phyloP scores from a whole-genome alignment of 2,329 filamentous ascomycete species.

The Metarhizium anisopliae region DNA sequence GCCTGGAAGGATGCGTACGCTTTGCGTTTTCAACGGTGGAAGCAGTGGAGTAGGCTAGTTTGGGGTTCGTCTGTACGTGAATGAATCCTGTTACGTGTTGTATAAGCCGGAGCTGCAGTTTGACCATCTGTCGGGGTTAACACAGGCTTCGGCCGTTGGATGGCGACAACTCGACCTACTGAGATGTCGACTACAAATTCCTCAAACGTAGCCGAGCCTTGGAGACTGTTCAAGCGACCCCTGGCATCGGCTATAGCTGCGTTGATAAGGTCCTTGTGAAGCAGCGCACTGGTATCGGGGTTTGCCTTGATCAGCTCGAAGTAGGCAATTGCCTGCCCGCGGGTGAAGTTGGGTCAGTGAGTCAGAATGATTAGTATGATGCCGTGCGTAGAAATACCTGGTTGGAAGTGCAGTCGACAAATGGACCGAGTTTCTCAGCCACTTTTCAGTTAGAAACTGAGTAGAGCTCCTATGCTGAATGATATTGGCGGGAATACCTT shows the following conservation, averaged over 20 bases:
- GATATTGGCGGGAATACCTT: constrained; percentile 14
- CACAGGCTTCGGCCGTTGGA: background rate
- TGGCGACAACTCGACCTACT: constrained; percentile 21
- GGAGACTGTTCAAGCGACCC: constrained; percentile 9
- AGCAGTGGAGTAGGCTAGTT: constrained; percentile 38
- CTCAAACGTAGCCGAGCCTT: constrained; percentile 18
- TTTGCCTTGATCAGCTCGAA: constrained; percentile 19
- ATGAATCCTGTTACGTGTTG: constrained; percentile 40
- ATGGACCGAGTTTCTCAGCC: constrained; percentile 19
- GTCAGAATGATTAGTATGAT: background rate
- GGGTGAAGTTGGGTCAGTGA: background rate
- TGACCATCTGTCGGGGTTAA: constrained; percentile 37
- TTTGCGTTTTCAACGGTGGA: constrained; percentile 41
- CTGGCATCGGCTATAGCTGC: constrained; percentile 17
- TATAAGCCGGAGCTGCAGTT: constrained; percentile 41
- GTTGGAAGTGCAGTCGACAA: constrained; percentile 28
- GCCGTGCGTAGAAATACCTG: constrained; percentile 13
- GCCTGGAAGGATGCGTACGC: constrained; percentile 27
- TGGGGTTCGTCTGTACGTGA: constrained; percentile 53
- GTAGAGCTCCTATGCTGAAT: too few relatives aligned
- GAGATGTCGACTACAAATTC: constrained; percentile 49
- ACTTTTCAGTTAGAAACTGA: background rate
- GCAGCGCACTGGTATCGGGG: constrained; percentile 7
- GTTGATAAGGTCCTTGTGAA: constrained; percentile 20
- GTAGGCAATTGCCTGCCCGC: constrained; percentile 23